These are phyloP conservation scores for Dentipellis fragilis DNA, from an alignment of 768 basidiomycete species.

Conservation along the genomic window DNA sequence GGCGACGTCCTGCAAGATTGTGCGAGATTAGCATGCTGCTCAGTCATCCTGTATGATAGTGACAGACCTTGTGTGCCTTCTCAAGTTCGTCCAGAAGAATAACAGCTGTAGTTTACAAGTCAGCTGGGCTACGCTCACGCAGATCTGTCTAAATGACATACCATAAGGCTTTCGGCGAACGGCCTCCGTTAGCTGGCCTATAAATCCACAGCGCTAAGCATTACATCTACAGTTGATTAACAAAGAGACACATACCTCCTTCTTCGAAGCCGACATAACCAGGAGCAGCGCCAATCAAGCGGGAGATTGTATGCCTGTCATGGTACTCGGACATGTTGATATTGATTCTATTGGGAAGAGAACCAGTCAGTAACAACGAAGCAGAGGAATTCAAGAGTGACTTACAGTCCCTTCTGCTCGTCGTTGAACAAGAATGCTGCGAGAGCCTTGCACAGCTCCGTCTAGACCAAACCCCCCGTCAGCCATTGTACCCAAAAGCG, in stretches of 20 bases:
- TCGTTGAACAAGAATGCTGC: slow-evolving; percentile 87
- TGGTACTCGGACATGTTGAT: slow-evolving; percentile 98
- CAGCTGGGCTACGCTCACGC: not conserved
- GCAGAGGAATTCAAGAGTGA: slow-evolving; percentile 7
- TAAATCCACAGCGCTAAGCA: no score
- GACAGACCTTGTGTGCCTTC: slow-evolving; percentile 70
- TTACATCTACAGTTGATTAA: no score
- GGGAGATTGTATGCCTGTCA: slow-evolving; percentile 84
- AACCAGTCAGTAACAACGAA: not conserved
- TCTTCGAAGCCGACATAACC: slow-evolving; percentile 80
- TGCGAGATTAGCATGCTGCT: not conserved
- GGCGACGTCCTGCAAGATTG: slow-evolving; percentile 54
- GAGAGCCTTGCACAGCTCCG: slow-evolving; percentile 81
- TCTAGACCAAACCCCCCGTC: slow-evolving; percentile 32
- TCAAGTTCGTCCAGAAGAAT: slow-evolving; percentile 59
- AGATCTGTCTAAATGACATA: slow-evolving; percentile 12
- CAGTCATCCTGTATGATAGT: not conserved
- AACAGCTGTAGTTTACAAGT: slow-evolving; percentile 30
- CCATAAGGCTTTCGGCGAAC: slow-evolving; percentile 52
- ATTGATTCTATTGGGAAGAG: slow-evolving; percentile 49
- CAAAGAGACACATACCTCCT: slow-evolving; percentile 34
- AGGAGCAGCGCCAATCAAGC: slow-evolving; percentile 86
- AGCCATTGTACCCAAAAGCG: not conserved
- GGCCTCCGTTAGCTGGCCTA: slow-evolving; percentile 56
- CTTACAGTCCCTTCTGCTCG: slow-evolving; percentile 75